These are phyloP conservation scores for Plantago elongata DNA, from an alignment of 257 asterid species.

Conservation along the genomic window DNA sequence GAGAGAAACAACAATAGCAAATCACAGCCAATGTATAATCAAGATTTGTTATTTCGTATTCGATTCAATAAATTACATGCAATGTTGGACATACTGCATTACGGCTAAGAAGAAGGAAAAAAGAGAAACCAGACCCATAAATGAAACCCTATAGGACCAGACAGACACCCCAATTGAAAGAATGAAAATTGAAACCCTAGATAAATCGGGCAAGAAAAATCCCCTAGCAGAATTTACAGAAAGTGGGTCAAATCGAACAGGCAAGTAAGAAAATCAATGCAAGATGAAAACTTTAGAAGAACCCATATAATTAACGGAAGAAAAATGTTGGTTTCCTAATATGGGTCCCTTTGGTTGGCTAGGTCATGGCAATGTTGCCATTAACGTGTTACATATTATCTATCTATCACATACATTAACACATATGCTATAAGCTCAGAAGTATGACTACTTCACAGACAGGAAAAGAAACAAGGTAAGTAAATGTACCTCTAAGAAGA, in stretches of 20 bases:
- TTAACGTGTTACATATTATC: conserved; percentile 38
- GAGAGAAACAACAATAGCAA: conserved; percentile 5
- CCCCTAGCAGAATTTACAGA: conserved; percentile 14
- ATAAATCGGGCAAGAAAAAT: conserved; percentile 15
- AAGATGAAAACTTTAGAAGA: conserved; percentile 24
- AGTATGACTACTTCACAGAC: conserved; percentile 6
- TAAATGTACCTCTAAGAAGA: conserved; percentile 34
- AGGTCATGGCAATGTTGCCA: conserved; percentile 39
- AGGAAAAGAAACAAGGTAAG: conserved; percentile 16
- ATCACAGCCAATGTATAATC: conserved; percentile 9
- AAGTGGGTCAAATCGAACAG: conserved; percentile 36
- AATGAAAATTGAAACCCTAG: conserved; percentile 14
- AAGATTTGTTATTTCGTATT: conserved; percentile 5
- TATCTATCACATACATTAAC: too few species aligned
- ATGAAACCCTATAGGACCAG: conserved; percentile 33
- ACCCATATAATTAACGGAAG: conserved; percentile 16
- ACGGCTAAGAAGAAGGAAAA: too few species aligned
- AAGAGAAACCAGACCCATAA: conserved; percentile 22
- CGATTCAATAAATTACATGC: conserved; percentile 26
- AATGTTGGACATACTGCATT: conserved; percentile 18
- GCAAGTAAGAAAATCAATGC: conserved; percentile 38
- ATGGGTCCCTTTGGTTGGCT: conserved; percentile 17
- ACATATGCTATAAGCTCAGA: conserved; percentile 3
- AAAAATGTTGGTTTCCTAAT: conserved; percentile 12
- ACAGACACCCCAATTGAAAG: conserved; percentile 7